Evolutionary conservation across 176 grass and related monocot species (phyloP).

Genomic region (Sorghum bicolor): DNA sequence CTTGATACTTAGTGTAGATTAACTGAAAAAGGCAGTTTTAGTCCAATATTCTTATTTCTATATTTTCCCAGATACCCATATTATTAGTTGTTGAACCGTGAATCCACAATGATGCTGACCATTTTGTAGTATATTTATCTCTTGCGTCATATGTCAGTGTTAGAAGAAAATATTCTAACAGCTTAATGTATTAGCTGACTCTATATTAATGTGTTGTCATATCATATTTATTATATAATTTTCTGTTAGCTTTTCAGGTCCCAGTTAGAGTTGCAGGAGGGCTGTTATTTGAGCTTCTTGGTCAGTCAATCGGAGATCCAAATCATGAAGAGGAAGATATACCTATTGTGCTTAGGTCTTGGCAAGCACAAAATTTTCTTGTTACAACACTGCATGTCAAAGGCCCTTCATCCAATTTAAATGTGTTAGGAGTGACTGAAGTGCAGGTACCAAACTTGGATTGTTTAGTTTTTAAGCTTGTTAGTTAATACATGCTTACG

Average conservation of each 20-base stretch:
- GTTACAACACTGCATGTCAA: conserved; percentile 91
- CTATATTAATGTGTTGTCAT: conserved; percentile 10
- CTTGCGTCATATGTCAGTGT: neutral
- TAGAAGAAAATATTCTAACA: conserved; percentile 1
- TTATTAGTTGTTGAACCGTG: conserved; percentile 3
- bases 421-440: conserved; percentile 98
- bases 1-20: neutral
- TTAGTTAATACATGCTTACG: conserved; percentile 13
- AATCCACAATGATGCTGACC: neutral
- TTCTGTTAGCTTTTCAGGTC: conserved; percentile 67
- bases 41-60: neutral
- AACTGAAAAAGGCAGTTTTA: neutral
- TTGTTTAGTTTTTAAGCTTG: conserved; percentile 1
- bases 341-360: conserved; percentile 87
- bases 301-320: conserved; percentile 88
- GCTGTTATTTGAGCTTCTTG: conserved; percentile 94
- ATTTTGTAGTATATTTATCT: neutral
- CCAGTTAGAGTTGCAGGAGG: conserved; percentile 95
- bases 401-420: conserved; percentile 69
- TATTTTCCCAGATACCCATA: neutral
- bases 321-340: conserved; percentile 82
- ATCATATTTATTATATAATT: conserved; percentile 43
- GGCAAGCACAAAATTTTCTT: conserved; percentile 92
- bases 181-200: neutral
- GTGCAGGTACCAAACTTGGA: conserved; percentile 62